phyloP scores from a whole-genome alignment of 441 rosid genomes.

The Pelargonium australe region DNA sequence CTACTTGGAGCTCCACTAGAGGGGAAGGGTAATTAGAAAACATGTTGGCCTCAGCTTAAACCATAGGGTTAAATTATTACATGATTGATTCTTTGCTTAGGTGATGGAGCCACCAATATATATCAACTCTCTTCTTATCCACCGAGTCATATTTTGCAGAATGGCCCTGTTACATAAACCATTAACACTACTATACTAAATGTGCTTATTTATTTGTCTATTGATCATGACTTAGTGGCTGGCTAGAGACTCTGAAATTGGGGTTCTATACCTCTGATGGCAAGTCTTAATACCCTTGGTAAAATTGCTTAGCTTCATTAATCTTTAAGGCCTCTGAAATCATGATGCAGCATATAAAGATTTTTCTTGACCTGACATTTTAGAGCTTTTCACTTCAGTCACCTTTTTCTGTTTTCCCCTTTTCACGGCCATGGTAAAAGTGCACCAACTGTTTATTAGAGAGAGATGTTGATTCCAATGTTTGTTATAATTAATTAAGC shows the following conservation, averaged over 20 bases:
- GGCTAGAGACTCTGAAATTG: neutral
- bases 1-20: too few relatives aligned
- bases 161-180: too few relatives aligned
- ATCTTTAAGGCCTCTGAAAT: neutral
- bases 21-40: too few relatives aligned
- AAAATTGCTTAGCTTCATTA: too few relatives aligned
- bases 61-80: too few relatives aligned
- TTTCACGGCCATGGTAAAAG: neutral
- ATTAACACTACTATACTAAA: too few relatives aligned
- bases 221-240: neutral
- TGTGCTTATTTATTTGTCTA: neutral
- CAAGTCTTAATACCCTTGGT: neutral
- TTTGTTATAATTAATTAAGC: neutral
- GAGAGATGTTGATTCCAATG: neutral
- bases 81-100: too few relatives aligned
- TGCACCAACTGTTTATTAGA: neutral
- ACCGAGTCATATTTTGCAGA: too few relatives aligned
- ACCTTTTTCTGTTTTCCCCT: neutral
- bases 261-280: slow-evolving; percentile 1
- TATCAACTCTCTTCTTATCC: too few relatives aligned
- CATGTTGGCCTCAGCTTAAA: too few relatives aligned
- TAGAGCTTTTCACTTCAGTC: neutral
- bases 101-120: too few relatives aligned
- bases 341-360: neutral
- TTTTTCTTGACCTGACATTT: neutral